Base-by-base conservation (phyloP, 2,329 filamentous ascomycete species). In the Exophiala lecanii-corni region DNA sequence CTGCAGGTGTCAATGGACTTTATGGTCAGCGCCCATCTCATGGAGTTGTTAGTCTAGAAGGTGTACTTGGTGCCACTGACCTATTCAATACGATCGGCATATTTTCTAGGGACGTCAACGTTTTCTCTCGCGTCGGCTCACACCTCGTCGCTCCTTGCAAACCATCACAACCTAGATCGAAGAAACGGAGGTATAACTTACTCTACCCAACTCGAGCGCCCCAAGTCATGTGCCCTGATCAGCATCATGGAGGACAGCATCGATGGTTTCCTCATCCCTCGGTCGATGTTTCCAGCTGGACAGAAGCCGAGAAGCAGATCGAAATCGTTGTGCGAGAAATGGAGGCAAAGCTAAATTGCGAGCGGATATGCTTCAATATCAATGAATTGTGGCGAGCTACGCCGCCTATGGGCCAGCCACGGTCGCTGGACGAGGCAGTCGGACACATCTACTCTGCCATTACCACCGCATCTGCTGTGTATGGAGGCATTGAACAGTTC, bases 21-120 rank as follows among this genome's bases (percentile, higher is more conserved):
- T 74, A 69, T 25, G 73, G 69, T 0, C 70, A 71, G 46, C 59
- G 71, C 0, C 71, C 71, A 0, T 65, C 64, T 34, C 65, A 68
- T 67, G 18, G 70, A 2, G 57, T 75, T 0, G 65, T 76, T 0
- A 54, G 62, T 6, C 59, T 78, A 1, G 66, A 71, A 5, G 61
- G 70, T 9, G 69, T 70, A 0, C 73, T 78, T 66, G 57, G 59
- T 4, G 55, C 60, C 2, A 60, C 59, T 4, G 47, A 59, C 9
- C 42, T 51, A 4, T 50, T 63, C 18, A 59, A 62, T 33, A 62
- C 58, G 2, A 49, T 60, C 10, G 59, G 59, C 1, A 48, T 62
- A 3, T 60, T 63, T 40, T 55, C 61, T 13, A 55, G 59, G 23
- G 41, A 53, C 41, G 55, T 57, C 4, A 41, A 43, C 2, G 40